Base-by-base conservation (phyloP, 768 basidiomycete species). In the Pulveroboletus sp. region DNA sequence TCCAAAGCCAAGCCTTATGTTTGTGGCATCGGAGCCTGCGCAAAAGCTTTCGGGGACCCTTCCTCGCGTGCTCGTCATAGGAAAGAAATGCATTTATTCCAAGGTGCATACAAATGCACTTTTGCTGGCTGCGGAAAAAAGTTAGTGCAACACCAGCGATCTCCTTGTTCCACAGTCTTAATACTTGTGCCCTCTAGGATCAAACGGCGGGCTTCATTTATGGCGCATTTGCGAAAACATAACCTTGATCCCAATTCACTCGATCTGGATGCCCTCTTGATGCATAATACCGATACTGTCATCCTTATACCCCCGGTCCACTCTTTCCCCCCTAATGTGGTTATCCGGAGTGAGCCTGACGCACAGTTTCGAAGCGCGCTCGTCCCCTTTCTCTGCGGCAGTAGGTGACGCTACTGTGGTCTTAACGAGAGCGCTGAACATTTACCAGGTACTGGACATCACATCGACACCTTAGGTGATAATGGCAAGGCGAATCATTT, bases 21-120 rank as follows among this genome's bases (percentile, higher is more conserved):
- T 6, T 89, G 86, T 56, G 71, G 69, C 13, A 68, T 75, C 36
- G 57, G 64, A 9, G 65, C 61, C 19, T 87, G 85, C 58, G 48
- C 45, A 10, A 70, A 76, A 26, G 63, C 69, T 13, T 88, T 88
- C 55, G 79, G 79, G 13, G 86, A 88, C 57, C 85, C 83, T 11
- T 87, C 86, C 0, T 86, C 86, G 38, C 71, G 81, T 54, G 70
- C 78, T 26, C 81, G 86, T 9, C 86, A 88, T 57, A 71, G 74
- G 47, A 79, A 76, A 59, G 84, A 86, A 64, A 76, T 71, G 3
- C 85, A 87, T 58, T 55, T 62, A 16, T 63, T 62, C 3, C 51
- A 68, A 22, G 71, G 72, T 23, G 69, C 68, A 23, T 80, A 76
- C 54, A 60, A 58, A 36, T 86, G 83, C 58, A 71, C 73, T 20